Evolutionary conservation across 441 rosid species (phyloP), one percentile per base, ranked within the genome.

Genomic region (Metrosideros polymorpha): DNA sequence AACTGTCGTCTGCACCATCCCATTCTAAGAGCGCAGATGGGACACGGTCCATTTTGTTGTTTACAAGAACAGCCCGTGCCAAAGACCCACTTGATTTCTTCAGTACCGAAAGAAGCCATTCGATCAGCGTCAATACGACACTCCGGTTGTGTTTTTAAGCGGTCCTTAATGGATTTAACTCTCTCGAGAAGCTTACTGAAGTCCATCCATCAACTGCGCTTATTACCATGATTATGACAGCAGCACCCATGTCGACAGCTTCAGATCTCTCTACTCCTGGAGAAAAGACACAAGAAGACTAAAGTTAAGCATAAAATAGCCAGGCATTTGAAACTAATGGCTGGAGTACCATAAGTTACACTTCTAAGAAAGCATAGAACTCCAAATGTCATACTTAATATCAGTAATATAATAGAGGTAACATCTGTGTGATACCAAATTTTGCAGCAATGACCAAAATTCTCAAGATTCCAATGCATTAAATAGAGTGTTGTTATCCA

Each of bases 161-260:
- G 6, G 43, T 94, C 99, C 97, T 93, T 95, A 29, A 88, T 90
- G 9, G 96, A 94, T 90, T 92, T 96, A 52, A 97, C 95, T 91
- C 92, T 92, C 59, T 84, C 87, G 7, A 94, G 91, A 90, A 97
- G 96, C 90, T 92, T 87, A 19, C 95, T 85, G 92, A 53, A 87
- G 99, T 97, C 99, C 99, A 97, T 50, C 99, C 99, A 90, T 97
- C 99, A 43, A 89, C 86, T 49, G 99, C 99, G 87, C 94, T 97
- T 85, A 97, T 92, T 55, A 94, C 90, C 99, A 97, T 92, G 86
- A 97, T 89, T 86, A 97, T 89, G 22, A 96, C 91, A 94, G 96
- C 99, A 18, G 99, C 99, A 88, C 96, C 96, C 90, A 90, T 90
- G 45, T 98, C 99, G 54, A 93, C 98, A n/a, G 96, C 94, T 90